A percentile compares a stretch with the other conserved stretches of the same genome.
phyloP scores from a whole-genome alignment of 331 rosid species.

The Quercus tomentella region DNA sequence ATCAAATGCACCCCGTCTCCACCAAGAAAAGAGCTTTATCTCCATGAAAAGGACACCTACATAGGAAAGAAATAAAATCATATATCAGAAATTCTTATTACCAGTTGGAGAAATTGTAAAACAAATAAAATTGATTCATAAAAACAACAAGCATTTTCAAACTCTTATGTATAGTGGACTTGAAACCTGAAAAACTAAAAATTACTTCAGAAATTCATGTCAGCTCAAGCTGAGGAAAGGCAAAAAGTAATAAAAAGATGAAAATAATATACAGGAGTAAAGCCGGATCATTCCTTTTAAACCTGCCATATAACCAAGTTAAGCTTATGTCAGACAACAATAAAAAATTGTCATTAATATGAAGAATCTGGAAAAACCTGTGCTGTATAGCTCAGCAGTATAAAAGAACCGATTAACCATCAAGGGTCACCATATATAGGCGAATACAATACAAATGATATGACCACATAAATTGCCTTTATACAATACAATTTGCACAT shows the following conservation, averaged over 20 bases:
- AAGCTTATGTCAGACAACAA: conserved; percentile 12
- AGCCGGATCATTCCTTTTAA: conserved; percentile 25
- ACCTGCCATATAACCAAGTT: conserved; percentile 30
- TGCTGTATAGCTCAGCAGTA: not conserved
- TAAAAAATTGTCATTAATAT: conserved; percentile 16
- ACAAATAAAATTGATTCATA: not conserved
- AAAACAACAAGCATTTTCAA: conserved; percentile 27
- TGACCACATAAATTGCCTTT: conserved; percentile 2
- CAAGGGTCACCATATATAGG: not conserved
- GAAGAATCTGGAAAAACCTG: not conserved
- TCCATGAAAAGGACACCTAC: conserved; percentile 25
- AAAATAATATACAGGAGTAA: not conserved
- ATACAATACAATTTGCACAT: not conserved
- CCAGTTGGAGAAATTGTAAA: conserved; percentile 6
- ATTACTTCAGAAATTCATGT: conserved; percentile 35
- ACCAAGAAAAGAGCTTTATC: not conserved
- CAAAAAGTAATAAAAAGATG: conserved; percentile 14
- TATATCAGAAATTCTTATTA: conserved; percentile 23
- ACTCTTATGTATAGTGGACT: conserved; percentile 47
- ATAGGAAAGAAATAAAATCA: conserved; percentile 19
- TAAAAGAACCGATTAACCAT: not conserved
- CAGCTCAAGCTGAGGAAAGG: conserved; percentile 11
- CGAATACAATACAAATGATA: conserved; percentile 9
- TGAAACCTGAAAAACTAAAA: conserved; percentile 66
- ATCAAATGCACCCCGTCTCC: not conserved